These are phyloP conservation scores for Candida ipomoeae DNA, from an alignment of 805 yeast species.

Conservation along the genomic window DNA sequence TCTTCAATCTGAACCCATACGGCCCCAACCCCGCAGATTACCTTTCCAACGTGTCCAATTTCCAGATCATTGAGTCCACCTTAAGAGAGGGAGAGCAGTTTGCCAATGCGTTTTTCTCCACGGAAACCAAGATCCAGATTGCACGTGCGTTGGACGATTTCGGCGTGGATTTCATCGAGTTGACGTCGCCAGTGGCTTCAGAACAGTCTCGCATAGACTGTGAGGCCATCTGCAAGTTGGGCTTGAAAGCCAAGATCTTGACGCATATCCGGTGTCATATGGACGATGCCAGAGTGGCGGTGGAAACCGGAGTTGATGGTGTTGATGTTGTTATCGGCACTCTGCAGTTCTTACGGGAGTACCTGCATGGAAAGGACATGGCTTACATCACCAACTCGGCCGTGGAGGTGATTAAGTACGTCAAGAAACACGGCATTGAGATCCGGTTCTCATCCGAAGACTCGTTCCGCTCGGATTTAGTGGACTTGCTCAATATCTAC, in stretches of 20 bases:
- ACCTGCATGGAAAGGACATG: conserved; percentile 98
- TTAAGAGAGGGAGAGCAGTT: conserved; percentile 98
- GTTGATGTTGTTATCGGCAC: conserved; percentile 98
- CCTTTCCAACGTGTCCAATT: conserved; percentile 81
- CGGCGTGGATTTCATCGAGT: conserved; percentile 96
- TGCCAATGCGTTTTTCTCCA: conserved; percentile 92
- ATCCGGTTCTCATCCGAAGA: conserved; percentile 96
- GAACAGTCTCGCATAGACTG: conserved; percentile 92
- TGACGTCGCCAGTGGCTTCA: conserved; percentile 96
- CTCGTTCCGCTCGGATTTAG: conserved; percentile 94
- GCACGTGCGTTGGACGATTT: conserved; percentile 96
- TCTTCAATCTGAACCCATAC: conserved; percentile 61
- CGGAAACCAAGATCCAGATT: conserved; percentile 93
- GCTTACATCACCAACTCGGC: conserved; percentile 94
- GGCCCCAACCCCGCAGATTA: conserved; percentile 95
- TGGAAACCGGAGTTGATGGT: conserved; percentile 98
- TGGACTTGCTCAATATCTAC: conserved; percentile 90
- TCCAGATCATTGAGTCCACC: conserved; percentile 92
- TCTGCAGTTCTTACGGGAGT: conserved; percentile 89
- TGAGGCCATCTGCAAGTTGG: conserved; percentile 97
- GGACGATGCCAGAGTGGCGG: conserved; percentile 98
- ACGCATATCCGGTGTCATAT: conserved; percentile 98
- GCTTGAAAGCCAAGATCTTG: conserved; percentile 89
- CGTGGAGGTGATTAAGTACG: conserved; percentile 94
- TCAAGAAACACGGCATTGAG: conserved; percentile 94